A percentile compares a stretch with the other conserved stretches of the same genome.
phyloP scores from a whole-genome alignment of 2,329 filamentous ascomycete species.

The Myotisia sp. region DNA sequence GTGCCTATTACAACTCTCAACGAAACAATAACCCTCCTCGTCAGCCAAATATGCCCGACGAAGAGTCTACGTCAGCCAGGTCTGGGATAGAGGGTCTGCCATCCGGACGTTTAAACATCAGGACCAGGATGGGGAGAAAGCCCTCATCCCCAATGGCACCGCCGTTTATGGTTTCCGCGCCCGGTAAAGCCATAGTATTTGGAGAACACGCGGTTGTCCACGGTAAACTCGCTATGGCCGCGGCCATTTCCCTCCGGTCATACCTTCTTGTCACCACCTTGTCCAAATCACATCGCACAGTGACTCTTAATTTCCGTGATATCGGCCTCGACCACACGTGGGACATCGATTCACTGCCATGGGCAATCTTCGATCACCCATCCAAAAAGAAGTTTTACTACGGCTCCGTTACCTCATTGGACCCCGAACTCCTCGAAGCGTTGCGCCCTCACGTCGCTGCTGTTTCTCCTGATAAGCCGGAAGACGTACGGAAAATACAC shows the following conservation, averaged over 20 bases:
- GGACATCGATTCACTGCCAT: slow-evolving; percentile 85
- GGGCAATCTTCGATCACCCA: slow-evolving; percentile 64
- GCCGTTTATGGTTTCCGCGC: slow-evolving; percentile 93
- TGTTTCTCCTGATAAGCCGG: slow-evolving; percentile 53
- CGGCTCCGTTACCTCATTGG: slow-evolving; percentile 69
- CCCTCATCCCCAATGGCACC: slow-evolving; percentile 53
- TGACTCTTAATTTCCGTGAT: slow-evolving; percentile 81
- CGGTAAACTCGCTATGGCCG: slow-evolving; percentile 90
- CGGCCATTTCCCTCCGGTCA: slow-evolving; percentile 84
- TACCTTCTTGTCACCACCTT: slow-evolving; percentile 92
- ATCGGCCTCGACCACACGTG: slow-evolving; percentile 81
- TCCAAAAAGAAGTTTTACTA: slow-evolving; percentile 93
- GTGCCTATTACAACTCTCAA: too few species aligned
- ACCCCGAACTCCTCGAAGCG: slow-evolving; percentile 65
- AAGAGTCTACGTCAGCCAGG: slow-evolving; percentile 18
- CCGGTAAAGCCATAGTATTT: slow-evolving; percentile 95
- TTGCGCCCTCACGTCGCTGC: slow-evolving; percentile 63
- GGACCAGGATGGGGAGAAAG: slow-evolving; percentile 21
- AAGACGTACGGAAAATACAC: slow-evolving; percentile 69
- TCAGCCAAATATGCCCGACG: slow-evolving; percentile 4
- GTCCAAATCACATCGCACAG: slow-evolving; percentile 78
- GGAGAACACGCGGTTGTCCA: slow-evolving; percentile 97
- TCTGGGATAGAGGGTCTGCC: slow-evolving; percentile 13
- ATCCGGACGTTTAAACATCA: slow-evolving; percentile 7
- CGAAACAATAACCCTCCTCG: slow-evolving; percentile 1